phyloP scores from a whole-genome alignment of 1,284 basidiomycete species.

The Trichosporon asahii region DNA sequence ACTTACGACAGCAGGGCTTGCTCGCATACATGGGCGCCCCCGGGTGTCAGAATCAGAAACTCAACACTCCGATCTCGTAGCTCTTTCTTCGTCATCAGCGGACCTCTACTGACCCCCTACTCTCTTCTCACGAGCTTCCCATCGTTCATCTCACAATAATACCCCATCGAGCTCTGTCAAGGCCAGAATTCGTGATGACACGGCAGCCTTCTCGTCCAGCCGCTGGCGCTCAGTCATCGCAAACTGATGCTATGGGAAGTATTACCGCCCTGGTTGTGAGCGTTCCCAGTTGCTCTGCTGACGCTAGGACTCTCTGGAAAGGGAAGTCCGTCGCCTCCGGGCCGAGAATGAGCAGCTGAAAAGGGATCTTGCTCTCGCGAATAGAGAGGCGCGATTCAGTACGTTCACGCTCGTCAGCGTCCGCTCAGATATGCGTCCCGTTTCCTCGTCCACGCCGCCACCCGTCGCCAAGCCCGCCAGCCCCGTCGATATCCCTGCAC shows the following conservation, averaged over 20 bases:
- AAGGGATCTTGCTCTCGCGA: background rate
- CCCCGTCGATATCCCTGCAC: too few species aligned
- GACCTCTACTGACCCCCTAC: too few species aligned
- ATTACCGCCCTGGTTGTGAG: background rate
- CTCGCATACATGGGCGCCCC: background rate
- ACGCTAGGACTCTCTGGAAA: background rate
- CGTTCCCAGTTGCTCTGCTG: background rate
- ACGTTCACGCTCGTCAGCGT: background rate
- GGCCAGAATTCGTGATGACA: too few species aligned
- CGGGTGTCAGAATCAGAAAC: too few species aligned
- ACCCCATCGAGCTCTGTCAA: too few species aligned
- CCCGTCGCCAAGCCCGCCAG: too few species aligned
- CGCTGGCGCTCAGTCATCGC: background rate
- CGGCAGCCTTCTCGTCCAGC: background rate
- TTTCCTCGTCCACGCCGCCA: too few species aligned
- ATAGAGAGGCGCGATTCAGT: too few species aligned
- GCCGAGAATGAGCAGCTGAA: background rate
- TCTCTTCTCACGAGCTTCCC: too few species aligned
- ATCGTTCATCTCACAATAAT: too few species aligned
- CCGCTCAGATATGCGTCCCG: background rate
- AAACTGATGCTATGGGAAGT: background rate
- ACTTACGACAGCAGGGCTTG: background rate
- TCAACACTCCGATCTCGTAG: too few species aligned
- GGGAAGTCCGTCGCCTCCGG: background rate
- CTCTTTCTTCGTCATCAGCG: too few species aligned